Percentiles rank a stretch among this genome's conserved stretches.
Conservation (phyloP, 2,329 filamentous ascomycete species). For the Fonsecaea pedrosoi region DNA sequence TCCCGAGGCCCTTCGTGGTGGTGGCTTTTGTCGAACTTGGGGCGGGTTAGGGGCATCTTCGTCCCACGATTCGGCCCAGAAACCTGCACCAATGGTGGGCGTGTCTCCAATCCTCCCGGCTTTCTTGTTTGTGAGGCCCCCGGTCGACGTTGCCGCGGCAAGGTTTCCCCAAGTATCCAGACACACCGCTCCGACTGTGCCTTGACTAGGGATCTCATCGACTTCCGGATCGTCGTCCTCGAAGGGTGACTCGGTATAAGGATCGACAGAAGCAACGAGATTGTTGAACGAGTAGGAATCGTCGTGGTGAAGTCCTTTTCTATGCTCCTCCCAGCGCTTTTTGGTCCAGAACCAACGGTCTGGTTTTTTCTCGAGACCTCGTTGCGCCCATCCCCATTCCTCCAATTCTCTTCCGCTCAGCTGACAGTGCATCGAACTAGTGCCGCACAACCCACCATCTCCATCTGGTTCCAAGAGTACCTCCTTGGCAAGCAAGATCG, state of each 20-base stretch:
- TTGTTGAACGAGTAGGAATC: constrained; percentile 29
- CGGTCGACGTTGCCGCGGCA: constrained; percentile 70
- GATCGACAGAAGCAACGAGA: constrained; percentile 28
- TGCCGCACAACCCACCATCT: constrained; percentile 49
- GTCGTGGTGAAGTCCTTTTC: constrained; percentile 59
- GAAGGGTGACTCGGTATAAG: constrained; percentile 44
- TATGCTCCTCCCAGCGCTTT: constrained; percentile 78
- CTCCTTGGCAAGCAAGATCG: constrained; percentile 73
- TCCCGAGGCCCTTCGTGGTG: not conserved
- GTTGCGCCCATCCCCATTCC: constrained; percentile 62
- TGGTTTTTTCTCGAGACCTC: constrained; percentile 72
- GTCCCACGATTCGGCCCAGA: constrained; percentile 86
- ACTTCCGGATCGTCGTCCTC: constrained; percentile 55
- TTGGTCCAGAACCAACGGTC: constrained; percentile 79
- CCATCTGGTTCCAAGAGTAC: constrained; percentile 73
- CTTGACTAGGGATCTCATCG: constrained; percentile 76
- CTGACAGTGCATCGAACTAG: constrained; percentile 64
- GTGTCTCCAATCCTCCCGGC: constrained; percentile 87
- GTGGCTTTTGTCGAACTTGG: not conserved
- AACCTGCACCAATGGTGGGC: constrained; percentile 80
- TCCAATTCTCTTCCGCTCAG: constrained; percentile 73
- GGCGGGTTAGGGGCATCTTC: constrained; percentile 3
- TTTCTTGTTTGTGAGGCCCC: constrained; percentile 87
- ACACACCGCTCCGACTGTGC: constrained; percentile 83
- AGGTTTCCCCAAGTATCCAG: constrained; percentile 77